Conservation (phyloP, 2,329 filamentous ascomycete genomes). For the Fusarium sterilihyphosum region DNA sequence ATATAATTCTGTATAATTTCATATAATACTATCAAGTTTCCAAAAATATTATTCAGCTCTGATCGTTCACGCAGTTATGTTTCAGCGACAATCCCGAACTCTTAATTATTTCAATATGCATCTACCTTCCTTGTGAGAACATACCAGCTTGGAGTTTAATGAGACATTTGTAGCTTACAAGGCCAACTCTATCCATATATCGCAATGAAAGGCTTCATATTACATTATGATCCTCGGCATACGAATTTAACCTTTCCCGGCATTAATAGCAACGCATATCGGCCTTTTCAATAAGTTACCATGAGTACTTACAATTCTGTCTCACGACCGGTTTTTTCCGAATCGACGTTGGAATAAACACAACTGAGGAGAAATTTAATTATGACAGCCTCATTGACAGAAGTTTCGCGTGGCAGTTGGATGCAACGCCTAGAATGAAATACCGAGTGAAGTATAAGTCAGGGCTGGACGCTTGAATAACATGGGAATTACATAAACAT, state of each 20-base stretch:
- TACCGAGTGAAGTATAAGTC: not conserved
- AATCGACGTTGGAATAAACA: not conserved
- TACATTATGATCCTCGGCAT: not conserved
- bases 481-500: not conserved
- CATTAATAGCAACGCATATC: too few species aligned
- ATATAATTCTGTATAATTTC: too few species aligned
- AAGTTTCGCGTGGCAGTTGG: not conserved
- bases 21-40: not conserved
- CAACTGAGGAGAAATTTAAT: too few species aligned
- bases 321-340: too few species aligned
- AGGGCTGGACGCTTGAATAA: not conserved
- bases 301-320: too few species aligned
- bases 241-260: not conserved
- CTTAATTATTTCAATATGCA: not conserved
- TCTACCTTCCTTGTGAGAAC: not conserved
- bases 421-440: not conserved
- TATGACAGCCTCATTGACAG: not conserved
- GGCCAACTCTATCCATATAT: not conserved
- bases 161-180: not conserved
- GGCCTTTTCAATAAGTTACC: not conserved
- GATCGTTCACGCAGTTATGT: not conserved
- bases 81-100: not conserved
- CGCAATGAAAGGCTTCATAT: not conserved
- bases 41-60: not conserved
- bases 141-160: not conserved